Evolutionary conservation across 768 basidiomycete genomes (phyloP).

Genomic region (Boletellus ananas): DNA sequence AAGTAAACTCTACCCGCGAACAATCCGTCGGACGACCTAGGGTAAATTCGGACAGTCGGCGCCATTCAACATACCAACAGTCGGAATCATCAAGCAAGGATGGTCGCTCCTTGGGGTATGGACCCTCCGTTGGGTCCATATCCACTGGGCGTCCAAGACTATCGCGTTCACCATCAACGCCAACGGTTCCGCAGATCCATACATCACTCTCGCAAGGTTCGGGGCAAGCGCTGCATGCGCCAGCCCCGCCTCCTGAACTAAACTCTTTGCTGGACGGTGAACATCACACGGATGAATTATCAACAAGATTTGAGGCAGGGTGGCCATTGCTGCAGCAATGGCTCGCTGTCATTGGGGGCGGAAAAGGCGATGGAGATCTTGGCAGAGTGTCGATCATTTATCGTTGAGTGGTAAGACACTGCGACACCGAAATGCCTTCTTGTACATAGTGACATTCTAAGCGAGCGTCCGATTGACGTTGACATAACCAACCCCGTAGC

Average conservation of each 20-base stretch:
- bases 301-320: constrained; percentile 74
- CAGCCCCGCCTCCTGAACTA: constrained; percentile 49
- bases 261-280: constrained; percentile 73
- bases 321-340: constrained; percentile 80
- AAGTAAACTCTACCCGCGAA: constrained; percentile 12
- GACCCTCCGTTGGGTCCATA: constrained; percentile 21
- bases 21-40: constrained; percentile 21
- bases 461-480: constrained; percentile 82
- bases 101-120: constrained; percentile 22
- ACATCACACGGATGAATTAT: constrained; percentile 90
- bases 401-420: constrained; percentile 41
- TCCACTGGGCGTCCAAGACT: constrained; percentile 44
- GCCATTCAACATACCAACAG: constrained; percentile 19
- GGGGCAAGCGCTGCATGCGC: constrained; percentile 17
- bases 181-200: constrained; percentile 36
- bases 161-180: constrained; percentile 56
- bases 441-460: constrained; percentile 27
- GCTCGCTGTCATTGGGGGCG: constrained; percentile 58
- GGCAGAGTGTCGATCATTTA: constrained; percentile 79
- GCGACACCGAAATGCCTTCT: background rate
- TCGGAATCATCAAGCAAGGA: constrained; percentile 22
- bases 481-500: constrained; percentile 88
- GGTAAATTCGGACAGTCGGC: constrained; percentile 30
- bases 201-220: constrained; percentile 23
- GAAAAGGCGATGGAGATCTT: constrained; percentile 60